Conservation (phyloP, 176 grass and related monocot genomes). For the Tillandsia leiboldiana region DNA sequence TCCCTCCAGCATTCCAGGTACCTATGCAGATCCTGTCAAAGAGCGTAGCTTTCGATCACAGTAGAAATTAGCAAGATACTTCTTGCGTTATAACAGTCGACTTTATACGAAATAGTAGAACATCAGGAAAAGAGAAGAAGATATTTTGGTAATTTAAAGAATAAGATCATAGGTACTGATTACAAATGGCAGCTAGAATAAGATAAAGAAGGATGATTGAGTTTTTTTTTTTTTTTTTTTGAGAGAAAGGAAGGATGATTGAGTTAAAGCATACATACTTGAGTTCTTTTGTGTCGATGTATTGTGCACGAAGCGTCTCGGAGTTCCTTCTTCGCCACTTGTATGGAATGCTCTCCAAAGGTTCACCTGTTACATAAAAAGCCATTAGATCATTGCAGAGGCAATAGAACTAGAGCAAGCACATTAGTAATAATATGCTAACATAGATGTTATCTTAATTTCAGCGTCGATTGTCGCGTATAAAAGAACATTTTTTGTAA, state of each 20-base stretch:
- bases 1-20: conserved; percentile 74
- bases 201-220: too few species aligned
- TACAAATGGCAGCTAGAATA: neutral
- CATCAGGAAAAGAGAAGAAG: neutral
- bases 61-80: neutral
- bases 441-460: too few species aligned
- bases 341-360: conserved; percentile 38
- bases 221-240: too few species aligned
- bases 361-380: conserved; percentile 29
- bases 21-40: conserved; percentile 49
- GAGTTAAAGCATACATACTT: conserved; percentile 20
- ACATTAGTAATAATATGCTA: too few species aligned
- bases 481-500: too few species aligned
- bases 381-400: neutral
- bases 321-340: conserved; percentile 61
- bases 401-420: neutral
- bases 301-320: conserved; percentile 85
- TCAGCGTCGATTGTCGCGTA: too few species aligned
- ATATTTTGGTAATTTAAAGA: neutral
- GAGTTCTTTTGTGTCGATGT: conserved; percentile 80
- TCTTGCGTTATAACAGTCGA: neutral
- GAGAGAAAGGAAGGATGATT: too few species aligned
- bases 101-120: neutral
- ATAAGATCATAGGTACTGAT: neutral
- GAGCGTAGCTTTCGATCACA: neutral